Conservation (phyloP, 2,329 filamentous ascomycete genomes). For the Nakataea oryzae region DNA sequence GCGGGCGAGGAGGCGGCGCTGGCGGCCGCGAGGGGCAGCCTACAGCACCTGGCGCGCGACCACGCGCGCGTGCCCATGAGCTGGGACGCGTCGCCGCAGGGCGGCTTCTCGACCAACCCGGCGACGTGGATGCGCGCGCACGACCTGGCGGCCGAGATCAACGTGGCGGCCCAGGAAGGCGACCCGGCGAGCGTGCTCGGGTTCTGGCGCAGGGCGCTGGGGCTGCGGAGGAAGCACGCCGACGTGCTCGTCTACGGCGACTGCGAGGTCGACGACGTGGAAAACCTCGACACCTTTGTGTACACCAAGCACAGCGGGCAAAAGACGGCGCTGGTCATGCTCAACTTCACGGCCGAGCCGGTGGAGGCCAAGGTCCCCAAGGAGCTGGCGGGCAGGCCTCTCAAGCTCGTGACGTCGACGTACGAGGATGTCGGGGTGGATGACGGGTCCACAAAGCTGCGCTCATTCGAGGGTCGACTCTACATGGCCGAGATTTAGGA, state of each 20-base stretch:
- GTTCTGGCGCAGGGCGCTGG: slow-evolving; percentile 50
- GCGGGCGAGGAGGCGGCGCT: slow-evolving; percentile 25
- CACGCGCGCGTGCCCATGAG: slow-evolving; percentile 60
- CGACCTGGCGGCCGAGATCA: slow-evolving; percentile 43
- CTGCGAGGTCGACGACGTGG: slow-evolving; percentile 39
- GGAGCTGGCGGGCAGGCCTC: not conserved
- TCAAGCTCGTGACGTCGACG: not conserved
- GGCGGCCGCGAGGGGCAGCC: slow-evolving; percentile 33
- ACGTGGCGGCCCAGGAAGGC: slow-evolving; percentile 37
- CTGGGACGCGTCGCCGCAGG: slow-evolving; percentile 43
- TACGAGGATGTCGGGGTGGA: not conserved
- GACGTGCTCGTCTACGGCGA: slow-evolving; percentile 52
- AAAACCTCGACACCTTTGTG: slow-evolving; percentile 31
- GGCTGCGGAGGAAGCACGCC: slow-evolving; percentile 41
- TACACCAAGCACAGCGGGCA: slow-evolving; percentile 25
- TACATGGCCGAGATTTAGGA: too few relatives aligned
- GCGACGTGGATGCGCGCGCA: slow-evolving; percentile 51
- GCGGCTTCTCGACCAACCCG: slow-evolving; percentile 48
- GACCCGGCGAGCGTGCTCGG: slow-evolving; percentile 38
- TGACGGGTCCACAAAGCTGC: not conserved
- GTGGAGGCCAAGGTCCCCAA: not conserved
- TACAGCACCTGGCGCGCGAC: slow-evolving; percentile 52
- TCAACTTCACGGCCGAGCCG: slow-evolving; percentile 25
- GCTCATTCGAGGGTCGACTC: not conserved
- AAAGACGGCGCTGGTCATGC: slow-evolving; percentile 20